Conservation (phyloP, 1,139 yeast genomes). For the Saccharomyces pastorianus region DNA sequence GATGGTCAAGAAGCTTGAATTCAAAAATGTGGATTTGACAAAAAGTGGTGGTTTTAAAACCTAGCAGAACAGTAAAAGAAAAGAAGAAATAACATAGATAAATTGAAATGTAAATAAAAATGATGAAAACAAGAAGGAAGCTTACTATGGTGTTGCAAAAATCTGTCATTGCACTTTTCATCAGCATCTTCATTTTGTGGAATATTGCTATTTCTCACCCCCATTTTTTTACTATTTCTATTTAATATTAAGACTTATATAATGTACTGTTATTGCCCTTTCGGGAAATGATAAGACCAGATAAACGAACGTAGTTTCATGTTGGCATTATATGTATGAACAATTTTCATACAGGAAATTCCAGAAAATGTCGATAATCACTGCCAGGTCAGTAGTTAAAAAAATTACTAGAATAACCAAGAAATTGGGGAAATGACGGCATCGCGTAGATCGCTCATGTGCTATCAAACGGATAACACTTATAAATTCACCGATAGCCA, state of each 20-base stretch:
- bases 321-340: not conserved
- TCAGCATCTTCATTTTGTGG: not conserved
- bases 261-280: not conserved
- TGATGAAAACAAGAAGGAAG: not conserved
- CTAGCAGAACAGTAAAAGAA: conserved; percentile 2
- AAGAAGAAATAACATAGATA: not conserved
- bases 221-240: not conserved
- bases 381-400: too few species aligned
- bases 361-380: not conserved
- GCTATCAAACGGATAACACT: not conserved
- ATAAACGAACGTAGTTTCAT: not conserved
- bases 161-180: not conserved
- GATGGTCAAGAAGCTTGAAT: conserved; percentile 37
- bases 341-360: not conserved
- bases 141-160: not conserved
- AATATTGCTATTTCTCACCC: not conserved
- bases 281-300: not conserved
- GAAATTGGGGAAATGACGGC: not conserved
- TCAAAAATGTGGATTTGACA: conserved; percentile 25
- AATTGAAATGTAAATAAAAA: not conserved
- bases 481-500: too few species aligned
- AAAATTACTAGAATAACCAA: not conserved
- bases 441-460: not conserved
- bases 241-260: not conserved
- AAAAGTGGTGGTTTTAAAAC: conserved; percentile 27